Evolutionary conservation across 805 yeast species (phyloP), one percentile per base, ranked within the genome.

Genomic region (Lachancea sp.): DNA sequence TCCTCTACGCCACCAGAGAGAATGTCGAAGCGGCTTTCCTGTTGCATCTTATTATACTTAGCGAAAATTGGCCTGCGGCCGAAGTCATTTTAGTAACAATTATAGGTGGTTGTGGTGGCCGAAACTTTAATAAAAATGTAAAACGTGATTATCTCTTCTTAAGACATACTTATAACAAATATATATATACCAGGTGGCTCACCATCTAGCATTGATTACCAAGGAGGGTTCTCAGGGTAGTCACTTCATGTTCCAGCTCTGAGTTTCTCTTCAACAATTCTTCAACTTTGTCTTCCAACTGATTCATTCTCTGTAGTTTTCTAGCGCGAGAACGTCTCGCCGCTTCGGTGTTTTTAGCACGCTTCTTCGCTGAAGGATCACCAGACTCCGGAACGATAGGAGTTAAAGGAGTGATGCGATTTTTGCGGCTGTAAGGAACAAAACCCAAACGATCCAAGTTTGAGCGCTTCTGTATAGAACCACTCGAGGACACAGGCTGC

Each of bases 331-430:
- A 87, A 58, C 96, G 77, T 64, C 97, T 79, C 6, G 97, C 97
- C 51, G 97, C 97, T 60, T 88, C 96, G 36, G 80, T 90, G 74
- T 92, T 90, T 65, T 90, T 80, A 7, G 97, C 97, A 61, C 97
- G 80, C 69, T 90, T 90, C 54, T 83, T 62, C 34, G 86, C 76
- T 42, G 73, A 74, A n/a, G 81, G 76, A 61, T 88, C 95, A 36
- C 60, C 65, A 19, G 69, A 60, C 33, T 72, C 75, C 23, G 75
- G 71, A 34, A 75, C 74, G 41, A 88, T 72, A 8, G 95, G 95
- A 50, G 72, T 68, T 62, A 87, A 71, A 7, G 95, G 94, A 44
- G 69, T 65, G 21, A 75, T 48, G 54, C 95, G 78, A 51, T 77
- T 83, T 70, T 87, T 88, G 61, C 88, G 78, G 51, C 79, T 76